These are phyloP conservation scores for Cydonia oblonga DNA, from an alignment of 331 rosid species.

Conservation along the genomic window DNA sequence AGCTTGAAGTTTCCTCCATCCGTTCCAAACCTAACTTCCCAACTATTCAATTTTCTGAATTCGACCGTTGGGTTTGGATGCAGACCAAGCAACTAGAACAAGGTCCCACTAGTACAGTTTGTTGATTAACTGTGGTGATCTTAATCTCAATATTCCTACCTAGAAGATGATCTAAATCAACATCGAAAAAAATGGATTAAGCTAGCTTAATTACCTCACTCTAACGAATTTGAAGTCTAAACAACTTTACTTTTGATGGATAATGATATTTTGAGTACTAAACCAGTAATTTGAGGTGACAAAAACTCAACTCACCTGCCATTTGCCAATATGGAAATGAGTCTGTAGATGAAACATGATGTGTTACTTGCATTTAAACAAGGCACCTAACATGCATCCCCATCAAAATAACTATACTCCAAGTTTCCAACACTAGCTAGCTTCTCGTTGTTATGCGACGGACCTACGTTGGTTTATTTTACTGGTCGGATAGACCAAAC, in stretches of 20 bases:
- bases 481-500: too few relatives aligned
- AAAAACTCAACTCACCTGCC: neutral
- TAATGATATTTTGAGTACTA: slow-evolving; percentile 13
- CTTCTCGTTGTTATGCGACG: too few relatives aligned
- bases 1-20: neutral
- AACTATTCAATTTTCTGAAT: slow-evolving; percentile 11
- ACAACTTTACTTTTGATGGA: neutral
- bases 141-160: neutral
- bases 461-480: too few relatives aligned
- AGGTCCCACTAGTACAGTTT: slow-evolving; percentile 11
- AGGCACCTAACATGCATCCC: neutral
- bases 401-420: too few relatives aligned
- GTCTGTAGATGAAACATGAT: neutral
- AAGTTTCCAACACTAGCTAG: too few relatives aligned
- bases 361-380: neutral
- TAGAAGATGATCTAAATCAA: neutral
- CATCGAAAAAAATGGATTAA: neutral
- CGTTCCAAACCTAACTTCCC: slow-evolving; percentile 36
- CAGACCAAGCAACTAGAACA: slow-evolving; percentile 24
- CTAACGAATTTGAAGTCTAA: slow-evolving; percentile 4
- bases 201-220: neutral
- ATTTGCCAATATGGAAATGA: neutral
- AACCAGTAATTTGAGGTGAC: neutral
- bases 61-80: slow-evolving; percentile 39
- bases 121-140: slow-evolving; percentile 1